A percentile compares a stretch with the other conserved stretches of the same genome.
Conservation (phyloP, 2,329 filamentous ascomycete genomes). For the Cadophora sp. region DNA sequence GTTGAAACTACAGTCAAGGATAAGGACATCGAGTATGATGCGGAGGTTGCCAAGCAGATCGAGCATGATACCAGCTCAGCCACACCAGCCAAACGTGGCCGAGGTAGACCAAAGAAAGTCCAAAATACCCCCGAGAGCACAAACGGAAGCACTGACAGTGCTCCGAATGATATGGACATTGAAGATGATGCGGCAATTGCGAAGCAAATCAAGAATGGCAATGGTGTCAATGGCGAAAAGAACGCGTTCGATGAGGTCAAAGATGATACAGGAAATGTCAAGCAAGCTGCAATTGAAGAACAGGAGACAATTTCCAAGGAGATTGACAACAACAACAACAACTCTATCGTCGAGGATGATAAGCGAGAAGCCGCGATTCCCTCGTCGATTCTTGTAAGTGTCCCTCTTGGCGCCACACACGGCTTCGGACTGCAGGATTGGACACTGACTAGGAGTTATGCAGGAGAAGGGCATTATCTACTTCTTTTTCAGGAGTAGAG, state of each 20-base stretch:
- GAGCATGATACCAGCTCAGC: neutral
- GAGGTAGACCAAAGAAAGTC: slow-evolving; percentile 29
- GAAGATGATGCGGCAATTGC: slow-evolving; percentile 26
- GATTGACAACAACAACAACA: slow-evolving; percentile 38
- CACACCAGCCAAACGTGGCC: slow-evolving; percentile 48
- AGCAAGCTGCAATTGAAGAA: slow-evolving; percentile 37
- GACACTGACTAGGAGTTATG: neutral
- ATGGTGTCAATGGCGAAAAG: slow-evolving; percentile 28
- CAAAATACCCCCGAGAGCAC: slow-evolving; percentile 44
- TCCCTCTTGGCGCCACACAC: neutral
- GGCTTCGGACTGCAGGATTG: neutral
- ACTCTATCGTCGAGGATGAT: slow-evolving; percentile 42
- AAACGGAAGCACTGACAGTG: slow-evolving; percentile 15
- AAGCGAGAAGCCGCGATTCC: slow-evolving; percentile 48
- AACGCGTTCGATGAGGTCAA: slow-evolving; percentile 45
- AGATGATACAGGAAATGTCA: slow-evolving; percentile 39
- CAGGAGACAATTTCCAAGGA: slow-evolving; percentile 41
- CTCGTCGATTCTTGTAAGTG: slow-evolving; percentile 60
- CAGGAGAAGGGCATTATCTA: slow-evolving; percentile 86
- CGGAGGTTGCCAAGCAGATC: neutral
- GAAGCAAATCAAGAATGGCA: slow-evolving; percentile 22
- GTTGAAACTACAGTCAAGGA: neutral
- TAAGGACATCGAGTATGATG: slow-evolving; percentile 6
- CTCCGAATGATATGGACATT: neutral
- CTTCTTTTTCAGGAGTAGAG: slow-evolving; percentile 85